These are phyloP conservation scores for Ceratopteris richardii DNA, from an alignment of 75 land plant genomes.

Conservation along the genomic window DNA sequence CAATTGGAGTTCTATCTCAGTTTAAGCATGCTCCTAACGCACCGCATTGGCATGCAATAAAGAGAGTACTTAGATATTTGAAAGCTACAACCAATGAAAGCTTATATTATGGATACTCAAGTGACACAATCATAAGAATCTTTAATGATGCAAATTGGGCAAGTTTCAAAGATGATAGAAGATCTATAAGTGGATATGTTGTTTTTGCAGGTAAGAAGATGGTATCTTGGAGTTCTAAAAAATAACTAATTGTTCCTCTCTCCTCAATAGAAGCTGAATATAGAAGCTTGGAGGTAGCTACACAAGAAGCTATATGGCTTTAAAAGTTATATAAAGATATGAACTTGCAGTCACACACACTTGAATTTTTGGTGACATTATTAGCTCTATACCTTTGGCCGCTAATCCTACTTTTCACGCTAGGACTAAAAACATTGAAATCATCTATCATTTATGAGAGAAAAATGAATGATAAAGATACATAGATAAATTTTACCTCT, in stretches of 20 bases:
- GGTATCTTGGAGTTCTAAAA: conserved; percentile 25
- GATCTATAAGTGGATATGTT: conserved; percentile 21
- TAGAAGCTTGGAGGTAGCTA: conserved; percentile 11
- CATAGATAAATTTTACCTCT: too few relatives aligned
- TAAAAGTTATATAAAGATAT: neutral
- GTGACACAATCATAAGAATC: neutral
- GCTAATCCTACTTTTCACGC: too few relatives aligned
- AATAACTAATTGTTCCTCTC: conserved; percentile 6
- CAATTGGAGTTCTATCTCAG: conserved; percentile 9
- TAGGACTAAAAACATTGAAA: too few relatives aligned
- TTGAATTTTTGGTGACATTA: too few relatives aligned
- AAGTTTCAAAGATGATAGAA: too few relatives aligned
- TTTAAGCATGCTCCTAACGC: conserved; percentile 21
- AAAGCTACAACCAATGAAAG: conserved; percentile 11
- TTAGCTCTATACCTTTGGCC: too few relatives aligned
- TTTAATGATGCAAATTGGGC: conserved; percentile 19
- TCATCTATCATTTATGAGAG: too few relatives aligned
- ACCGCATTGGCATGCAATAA: conserved; percentile 6
- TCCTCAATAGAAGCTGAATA: conserved; percentile 25
- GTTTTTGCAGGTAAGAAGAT: neutral
- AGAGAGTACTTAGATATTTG: conserved; percentile 12
- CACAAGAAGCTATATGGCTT: conserved; percentile 18
- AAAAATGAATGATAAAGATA: too few relatives aligned
- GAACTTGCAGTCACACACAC: too few relatives aligned
- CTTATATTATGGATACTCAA: neutral